phyloP scores from a whole-genome alignment of 2,329 filamentous ascomycete species.

The Botrytis hyacinthi region DNA sequence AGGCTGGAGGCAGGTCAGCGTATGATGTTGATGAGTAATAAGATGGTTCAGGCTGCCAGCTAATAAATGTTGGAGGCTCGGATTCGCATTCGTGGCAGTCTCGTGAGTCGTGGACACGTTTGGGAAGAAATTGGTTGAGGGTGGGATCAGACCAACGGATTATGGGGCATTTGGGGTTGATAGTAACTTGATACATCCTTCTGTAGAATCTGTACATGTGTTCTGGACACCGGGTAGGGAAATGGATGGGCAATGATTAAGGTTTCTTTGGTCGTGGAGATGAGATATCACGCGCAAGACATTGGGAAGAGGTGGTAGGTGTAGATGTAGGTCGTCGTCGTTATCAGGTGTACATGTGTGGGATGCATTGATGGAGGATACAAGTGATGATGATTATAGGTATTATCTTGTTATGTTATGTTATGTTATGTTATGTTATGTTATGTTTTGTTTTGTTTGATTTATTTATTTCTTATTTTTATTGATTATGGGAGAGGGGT shows the following conservation, averaged over 20 bases:
- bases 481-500: background rate
- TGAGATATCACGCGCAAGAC: background rate
- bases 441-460: background rate
- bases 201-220: background rate
- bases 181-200: too few species aligned
- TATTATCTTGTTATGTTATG: too few species aligned
- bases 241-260: background rate
- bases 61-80: background rate
- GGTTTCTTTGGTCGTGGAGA: background rate
- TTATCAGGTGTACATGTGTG: background rate
- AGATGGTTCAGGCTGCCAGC: background rate
- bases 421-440: background rate
- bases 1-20: background rate
- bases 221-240: conserved; percentile 1
- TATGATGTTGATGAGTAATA: background rate
- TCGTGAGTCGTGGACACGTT: conserved; percentile 13
- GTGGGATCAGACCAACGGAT: conserved; percentile 4
- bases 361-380: background rate
- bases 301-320: background rate
- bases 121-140: background rate
- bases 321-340: background rate
- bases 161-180: background rate
- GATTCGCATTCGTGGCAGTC: conserved; percentile 14
- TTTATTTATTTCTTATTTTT: background rate
- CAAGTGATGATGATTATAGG: background rate